Evolutionary conservation across 352 stramenopile genomes (phyloP), one percentile per base, ranked within the genome.

Genomic region (Peronospora farinosa): DNA sequence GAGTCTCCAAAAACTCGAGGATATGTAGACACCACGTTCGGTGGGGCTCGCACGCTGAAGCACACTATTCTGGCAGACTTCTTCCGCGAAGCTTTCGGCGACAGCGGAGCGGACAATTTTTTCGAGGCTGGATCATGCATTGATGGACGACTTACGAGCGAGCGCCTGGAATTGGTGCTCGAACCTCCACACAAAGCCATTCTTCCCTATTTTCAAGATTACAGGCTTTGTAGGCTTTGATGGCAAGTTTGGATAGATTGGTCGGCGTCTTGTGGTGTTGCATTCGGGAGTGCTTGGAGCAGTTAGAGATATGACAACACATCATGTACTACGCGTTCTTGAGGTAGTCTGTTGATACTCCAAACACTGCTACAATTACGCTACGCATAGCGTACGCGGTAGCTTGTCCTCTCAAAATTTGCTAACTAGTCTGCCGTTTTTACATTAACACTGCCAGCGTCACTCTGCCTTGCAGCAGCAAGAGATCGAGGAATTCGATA

Each of bases 101-200:
- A 95, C 30, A 97, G 84, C 47, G 90, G 92, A 25, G 90, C 83
- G 27, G 88, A 97, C 65, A 97, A 97, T 58, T 97, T 97, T 52
- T 97, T 97, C 46, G 93, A 98, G 42, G 92, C 94, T 8, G 92
- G 92, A 5, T 96, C 81, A 41, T 98, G 95, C 60, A 97, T 98
- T 53, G 95, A 98, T 65, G 95, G 95, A 9, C 75, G 95, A 5
- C 84, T 98, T 43, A 98, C 95, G 28, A 97, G 85, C 95, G 28
- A 97, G 85, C 35, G 95, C 95, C 5, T 98, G 95, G 95, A 98
- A 98, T 70, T 98, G 95, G 95, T 98, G 95, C 69, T 97, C 87
- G 16, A 86, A 96, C 42, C 66, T 98, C 35, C 69, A 92, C 55
- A 74, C 85, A 35, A 98, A 98, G 65, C 72, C 57, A 12, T 98